Conservation (phyloP, 179 eudicot species). For the Nepenthes alata region DNA sequence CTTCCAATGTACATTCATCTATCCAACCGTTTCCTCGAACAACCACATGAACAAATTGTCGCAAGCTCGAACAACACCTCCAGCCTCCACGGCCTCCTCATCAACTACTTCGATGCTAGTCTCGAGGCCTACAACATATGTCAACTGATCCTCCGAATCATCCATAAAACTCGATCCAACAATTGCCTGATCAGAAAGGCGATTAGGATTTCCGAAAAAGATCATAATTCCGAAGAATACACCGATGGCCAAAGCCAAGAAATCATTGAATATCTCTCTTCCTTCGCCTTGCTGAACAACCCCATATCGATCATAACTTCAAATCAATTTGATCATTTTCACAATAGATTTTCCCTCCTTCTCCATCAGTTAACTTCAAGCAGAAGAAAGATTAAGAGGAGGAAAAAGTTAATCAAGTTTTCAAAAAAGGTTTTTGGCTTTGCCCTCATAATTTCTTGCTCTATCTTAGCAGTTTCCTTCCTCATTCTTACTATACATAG, state of each 20-base stretch:
- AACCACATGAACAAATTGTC: conserved; percentile 41
- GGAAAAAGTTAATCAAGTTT: conserved; percentile 22
- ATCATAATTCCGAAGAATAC: background rate
- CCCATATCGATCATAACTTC: conserved; percentile 28
- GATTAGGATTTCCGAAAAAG: conserved; percentile 18
- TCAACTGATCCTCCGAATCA: conserved; percentile 36
- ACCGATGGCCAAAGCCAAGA: conserved; percentile 5
- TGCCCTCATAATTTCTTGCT: conserved; percentile 16
- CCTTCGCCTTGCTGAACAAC: conserved; percentile 26
- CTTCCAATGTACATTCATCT: conserved; percentile 21
- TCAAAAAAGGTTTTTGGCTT: conserved; percentile 24
- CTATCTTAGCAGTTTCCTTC: conserved; percentile 24
- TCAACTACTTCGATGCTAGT: conserved; percentile 47
- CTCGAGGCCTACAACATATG: conserved; percentile 49
- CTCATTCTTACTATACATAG: conserved; percentile 35
- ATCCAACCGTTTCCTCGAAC: conserved; percentile 36
- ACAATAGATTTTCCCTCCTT: conserved; percentile 17
- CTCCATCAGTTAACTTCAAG: conserved; percentile 28
- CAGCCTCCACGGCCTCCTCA: conserved; percentile 28
- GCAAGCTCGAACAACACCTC: conserved; percentile 21
- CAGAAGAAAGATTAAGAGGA: conserved; percentile 27
- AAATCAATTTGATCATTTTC: conserved; percentile 22
- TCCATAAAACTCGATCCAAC: conserved; percentile 44
- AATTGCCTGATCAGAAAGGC: conserved; percentile 28
- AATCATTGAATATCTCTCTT: conserved; percentile 29